A percentile compares a stretch with the other conserved stretches of the same genome.
Conservation (phyloP, 192 early-diverging fungal genomes). For the Cladochytrium replicatum region DNA sequence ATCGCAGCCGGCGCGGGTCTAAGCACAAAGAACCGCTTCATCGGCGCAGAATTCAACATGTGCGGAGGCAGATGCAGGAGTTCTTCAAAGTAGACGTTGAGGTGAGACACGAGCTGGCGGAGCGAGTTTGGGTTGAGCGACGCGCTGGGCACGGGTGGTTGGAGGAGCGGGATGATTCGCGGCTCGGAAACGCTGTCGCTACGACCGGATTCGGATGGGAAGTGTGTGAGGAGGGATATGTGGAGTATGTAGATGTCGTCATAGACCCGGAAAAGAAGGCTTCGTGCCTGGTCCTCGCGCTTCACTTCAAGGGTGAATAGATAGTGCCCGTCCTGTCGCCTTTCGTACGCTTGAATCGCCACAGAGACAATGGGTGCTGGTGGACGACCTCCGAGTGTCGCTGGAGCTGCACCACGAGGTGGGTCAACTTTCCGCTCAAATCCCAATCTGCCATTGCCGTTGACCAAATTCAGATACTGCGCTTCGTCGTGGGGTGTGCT, state of each 20-base stretch:
- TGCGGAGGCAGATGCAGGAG: neutral
- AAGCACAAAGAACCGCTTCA: neutral
- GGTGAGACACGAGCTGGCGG: neutral
- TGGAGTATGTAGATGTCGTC: constrained; percentile 36
- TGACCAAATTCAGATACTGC: too few relatives aligned
- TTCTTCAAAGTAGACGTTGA: neutral
- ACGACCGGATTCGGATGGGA: constrained; percentile 25
- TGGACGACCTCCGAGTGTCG: too few relatives aligned
- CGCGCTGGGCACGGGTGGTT: neutral
- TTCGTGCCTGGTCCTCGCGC: constrained; percentile 6
- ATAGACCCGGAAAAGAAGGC: constrained; percentile 18
- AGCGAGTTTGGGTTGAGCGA: neutral
- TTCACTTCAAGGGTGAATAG: constrained; percentile 21
- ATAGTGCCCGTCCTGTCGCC: constrained; percentile 13
- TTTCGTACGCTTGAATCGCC: constrained; percentile 4
- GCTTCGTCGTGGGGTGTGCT: too few relatives aligned
- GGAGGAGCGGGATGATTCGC: neutral
- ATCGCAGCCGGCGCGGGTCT: too few relatives aligned
- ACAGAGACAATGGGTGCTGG: constrained; percentile 7
- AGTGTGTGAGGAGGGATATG: constrained; percentile 29
- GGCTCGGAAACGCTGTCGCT: neutral
- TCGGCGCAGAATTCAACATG: neutral
- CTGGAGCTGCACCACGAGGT: too few relatives aligned
- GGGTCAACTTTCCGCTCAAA: too few relatives aligned
- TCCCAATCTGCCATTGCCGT: too few relatives aligned